Base-by-base conservation (phyloP, 192 early-diverging fungal genomes). In the Coemansia sp. region DNA sequence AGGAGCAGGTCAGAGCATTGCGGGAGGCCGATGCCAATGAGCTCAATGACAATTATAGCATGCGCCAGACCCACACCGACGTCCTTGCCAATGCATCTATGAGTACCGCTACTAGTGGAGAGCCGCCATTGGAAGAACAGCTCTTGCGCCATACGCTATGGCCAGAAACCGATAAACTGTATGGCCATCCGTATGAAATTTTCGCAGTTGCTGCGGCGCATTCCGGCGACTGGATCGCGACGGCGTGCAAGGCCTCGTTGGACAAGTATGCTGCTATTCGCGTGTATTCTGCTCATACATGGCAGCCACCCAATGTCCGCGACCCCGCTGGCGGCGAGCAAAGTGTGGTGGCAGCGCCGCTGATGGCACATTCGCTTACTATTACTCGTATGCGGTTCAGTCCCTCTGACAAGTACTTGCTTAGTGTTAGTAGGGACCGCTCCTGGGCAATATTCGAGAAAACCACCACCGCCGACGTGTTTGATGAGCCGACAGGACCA, bases 111-210 rank as follows among this genome's bases (percentile, higher is more conserved):
- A 80, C 70, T n/a, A 31, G 81, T 10, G 66, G 55, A 2, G 76
- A 84, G 38, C 95, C 93, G 58, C 97, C 95, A 9, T 87, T 94
- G 69, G 97, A 99, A 78, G 94, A 96, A 69, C 90, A 94, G 64
- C 85, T 98, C 38, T 68, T 92, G 69, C 92, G 94, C 66, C 88
- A 92, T 75, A 95, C 95, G 33, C 83, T 99, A 20, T 99, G 97
- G 97, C 96, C 97, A 2, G 97, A 99, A 85, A 84, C 90, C 9
- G 91, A 96, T 69, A 98, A 99, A 79, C 86, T 98, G 71, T 98
- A 97, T 81, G 97, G 95, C n/a, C 97, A 99, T 82, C 91, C 90
- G 5, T 97, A 94, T 79, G 97, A 98, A 76, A 68, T 97, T n/a
- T 88, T 93, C 52, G 86, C 89, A 22, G 87, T 95, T 2, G 94